Base-by-base conservation (phyloP, 441 rosid species). In the Arabidopsis hybrid region DNA sequence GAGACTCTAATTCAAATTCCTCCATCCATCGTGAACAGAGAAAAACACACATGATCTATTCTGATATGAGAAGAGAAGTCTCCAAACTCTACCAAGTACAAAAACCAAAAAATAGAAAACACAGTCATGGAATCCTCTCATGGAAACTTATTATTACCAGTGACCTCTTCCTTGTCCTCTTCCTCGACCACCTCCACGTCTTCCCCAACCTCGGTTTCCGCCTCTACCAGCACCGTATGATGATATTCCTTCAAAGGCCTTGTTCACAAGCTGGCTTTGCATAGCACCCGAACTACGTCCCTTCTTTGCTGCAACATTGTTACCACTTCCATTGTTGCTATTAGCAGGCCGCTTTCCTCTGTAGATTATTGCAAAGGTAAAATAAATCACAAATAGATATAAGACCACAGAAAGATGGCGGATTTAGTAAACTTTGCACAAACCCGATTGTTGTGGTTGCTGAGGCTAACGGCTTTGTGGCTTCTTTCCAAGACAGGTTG, bases 401-500 rank as follows among this genome's bases (percentile, higher is more conserved):
- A 53, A 39, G 63, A 68, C 42, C 16, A 34, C 8, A 58, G 11
- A 69, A 74, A 62, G 51, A 34, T 56, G n/a, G 18, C 0, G 31
- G 62, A 75, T 58, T 47, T 56, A 32, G 67, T 65, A 67, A 51
- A 31, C 36, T 39, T 73, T 45, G 63, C 76, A 84, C 97, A 95
- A 60, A 77, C 80, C 80, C 77, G 5, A 66, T 53, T 66, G 73
- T 36, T 40, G 90, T 64, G 35, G 69, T 60, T 53, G 72, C 52
- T 65, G 86, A 75, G 57, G 91, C 78, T 56, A 91, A 82, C 39
- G 93, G 79, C 83, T 89, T 92, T 52, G 77, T 46, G 59, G 85
- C 88, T 83, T 92, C 99, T 81, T 91, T 95, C 99, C 99, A 95
- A 42, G 99, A 95, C 32, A 90, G 89, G 72, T 85, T 92, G 75